Percentiles rank a stretch among this genome's conserved stretches.
Evolutionary conservation across 176 grass and related monocot species (phyloP).

Genomic region (Lolium multiflorum): DNA sequence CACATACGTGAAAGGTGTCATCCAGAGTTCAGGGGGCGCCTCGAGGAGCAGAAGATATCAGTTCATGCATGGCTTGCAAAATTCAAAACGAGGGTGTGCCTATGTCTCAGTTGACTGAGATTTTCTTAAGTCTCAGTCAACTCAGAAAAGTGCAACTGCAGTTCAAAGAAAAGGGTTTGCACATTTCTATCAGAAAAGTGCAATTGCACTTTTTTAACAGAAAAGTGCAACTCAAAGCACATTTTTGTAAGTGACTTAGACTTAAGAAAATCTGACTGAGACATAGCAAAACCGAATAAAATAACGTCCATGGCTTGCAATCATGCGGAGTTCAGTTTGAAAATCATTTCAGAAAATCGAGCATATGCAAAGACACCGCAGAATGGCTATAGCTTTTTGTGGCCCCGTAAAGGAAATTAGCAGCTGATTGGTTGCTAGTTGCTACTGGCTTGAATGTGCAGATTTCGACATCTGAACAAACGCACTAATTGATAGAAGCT

Average conservation of each 20-base stretch:
- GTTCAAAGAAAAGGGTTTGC: no score
- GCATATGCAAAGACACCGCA: background rate
- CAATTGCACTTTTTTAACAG: no score
- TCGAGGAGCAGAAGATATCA: background rate
- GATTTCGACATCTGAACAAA: slow-evolving; percentile 54
- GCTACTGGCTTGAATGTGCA: background rate
- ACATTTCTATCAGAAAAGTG: no score
- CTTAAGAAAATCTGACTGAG: no score
- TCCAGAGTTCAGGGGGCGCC: background rate
- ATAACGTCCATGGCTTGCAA: background rate
- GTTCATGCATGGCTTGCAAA: no score
- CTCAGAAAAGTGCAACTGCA: no score
- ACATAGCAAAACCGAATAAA: no score
- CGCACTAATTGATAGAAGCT: slow-evolving; percentile 14
- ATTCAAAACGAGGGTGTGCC: no score
- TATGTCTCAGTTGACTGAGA: no score
- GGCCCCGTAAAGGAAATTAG: slow-evolving; percentile 18
- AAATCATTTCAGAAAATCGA: background rate
- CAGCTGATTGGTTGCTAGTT: slow-evolving; percentile 31
- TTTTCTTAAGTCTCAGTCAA: no score
- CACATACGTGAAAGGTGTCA: background rate
- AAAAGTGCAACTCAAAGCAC: no score
- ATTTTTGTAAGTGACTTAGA: no score
- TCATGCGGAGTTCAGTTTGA: background rate
- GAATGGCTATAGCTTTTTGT: slow-evolving; percentile 5